Evolutionary conservation across 768 basidiomycete species (phyloP).

Genomic region (Lactarius sp.): DNA sequence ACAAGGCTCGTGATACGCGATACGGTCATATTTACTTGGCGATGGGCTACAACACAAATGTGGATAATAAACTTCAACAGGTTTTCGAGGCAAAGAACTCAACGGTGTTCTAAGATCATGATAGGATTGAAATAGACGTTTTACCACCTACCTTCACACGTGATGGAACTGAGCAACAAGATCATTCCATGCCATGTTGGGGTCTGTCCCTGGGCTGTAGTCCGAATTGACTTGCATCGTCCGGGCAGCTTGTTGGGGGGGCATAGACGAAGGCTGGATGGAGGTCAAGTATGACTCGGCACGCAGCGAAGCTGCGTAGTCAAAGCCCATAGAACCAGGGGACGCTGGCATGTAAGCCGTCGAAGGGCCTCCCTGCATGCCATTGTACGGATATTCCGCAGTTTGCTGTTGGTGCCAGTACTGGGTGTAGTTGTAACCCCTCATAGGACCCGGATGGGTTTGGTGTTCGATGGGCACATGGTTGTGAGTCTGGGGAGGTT

Average conservation of each 20-base stretch:
- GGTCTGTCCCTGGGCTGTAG: conserved; percentile 22
- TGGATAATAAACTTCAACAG: conserved; percentile 10
- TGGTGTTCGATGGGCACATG: conserved; percentile 21
- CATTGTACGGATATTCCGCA: conserved; percentile 16
- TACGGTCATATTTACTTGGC: conserved; percentile 9
- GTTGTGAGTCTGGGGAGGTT: conserved; percentile 8
- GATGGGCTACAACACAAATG: conserved; percentile 22
- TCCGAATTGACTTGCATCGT: conserved; percentile 21
- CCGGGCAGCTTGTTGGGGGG: conserved; percentile 6
- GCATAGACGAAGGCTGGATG: conserved; percentile 8
- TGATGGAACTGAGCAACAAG: conserved; percentile 27
- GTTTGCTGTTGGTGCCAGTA: conserved; percentile 25
- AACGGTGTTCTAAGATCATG: conserved; percentile 2
- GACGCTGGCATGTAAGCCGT: conserved; percentile 14
- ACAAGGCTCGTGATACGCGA: conserved; percentile 4
- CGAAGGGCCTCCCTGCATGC: conserved; percentile 12
- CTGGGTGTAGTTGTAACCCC: conserved; percentile 22
- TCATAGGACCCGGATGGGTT: conserved; percentile 6
- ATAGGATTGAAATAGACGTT: background rate
- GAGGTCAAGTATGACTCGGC: conserved; percentile 21
- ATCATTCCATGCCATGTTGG: conserved; percentile 25
- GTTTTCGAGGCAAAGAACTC: background rate
- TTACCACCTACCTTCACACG: conserved; percentile 17
- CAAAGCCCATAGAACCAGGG: conserved; percentile 24
- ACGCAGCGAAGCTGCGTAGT: conserved; percentile 25